Evolutionary conservation across 306 rosid genomes (phyloP).

Genomic region (Quercus wislizeni): DNA sequence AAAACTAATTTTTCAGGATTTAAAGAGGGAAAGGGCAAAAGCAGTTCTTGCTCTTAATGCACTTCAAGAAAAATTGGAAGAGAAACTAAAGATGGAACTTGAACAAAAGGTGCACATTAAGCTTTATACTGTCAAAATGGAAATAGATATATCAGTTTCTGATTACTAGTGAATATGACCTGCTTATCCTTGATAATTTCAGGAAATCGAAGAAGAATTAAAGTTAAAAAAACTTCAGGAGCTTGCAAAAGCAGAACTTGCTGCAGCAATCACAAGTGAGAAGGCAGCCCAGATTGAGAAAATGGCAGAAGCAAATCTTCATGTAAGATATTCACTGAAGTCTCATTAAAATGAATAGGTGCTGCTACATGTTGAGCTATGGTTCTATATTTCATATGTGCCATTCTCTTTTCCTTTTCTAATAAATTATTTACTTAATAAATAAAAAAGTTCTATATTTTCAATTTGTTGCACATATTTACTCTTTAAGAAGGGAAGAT

Average conservation of each 20-base stretch:
- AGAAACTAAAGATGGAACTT: constrained; percentile 67
- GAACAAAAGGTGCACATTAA: constrained; percentile 64
- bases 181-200: constrained; percentile 31
- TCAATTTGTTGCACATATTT: neutral
- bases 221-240: constrained; percentile 56
- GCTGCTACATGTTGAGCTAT: constrained; percentile 13
- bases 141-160: neutral
- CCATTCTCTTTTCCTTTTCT: too few relatives aligned
- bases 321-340: constrained; percentile 57
- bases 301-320: constrained; percentile 85
- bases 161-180: constrained; percentile 27
- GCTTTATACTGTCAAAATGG: constrained; percentile 21
- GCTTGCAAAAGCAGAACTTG: constrained; percentile 74
- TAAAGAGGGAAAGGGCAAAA: constrained; percentile 81
- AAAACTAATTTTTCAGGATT: constrained; percentile 47
- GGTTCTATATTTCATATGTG: neutral
- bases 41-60: constrained; percentile 82
- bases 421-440: too few relatives aligned
- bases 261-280: constrained; percentile 81
- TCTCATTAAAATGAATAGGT: constrained; percentile 21
- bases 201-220: constrained; percentile 68
- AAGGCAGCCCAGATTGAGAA: constrained; percentile 86
- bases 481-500: constrained; percentile 11
- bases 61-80: constrained; percentile 86
- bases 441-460: neutral